Base-by-base conservation (phyloP, 2,329 filamentous ascomycete genomes). In the Neophaeococcomyces aloes region DNA sequence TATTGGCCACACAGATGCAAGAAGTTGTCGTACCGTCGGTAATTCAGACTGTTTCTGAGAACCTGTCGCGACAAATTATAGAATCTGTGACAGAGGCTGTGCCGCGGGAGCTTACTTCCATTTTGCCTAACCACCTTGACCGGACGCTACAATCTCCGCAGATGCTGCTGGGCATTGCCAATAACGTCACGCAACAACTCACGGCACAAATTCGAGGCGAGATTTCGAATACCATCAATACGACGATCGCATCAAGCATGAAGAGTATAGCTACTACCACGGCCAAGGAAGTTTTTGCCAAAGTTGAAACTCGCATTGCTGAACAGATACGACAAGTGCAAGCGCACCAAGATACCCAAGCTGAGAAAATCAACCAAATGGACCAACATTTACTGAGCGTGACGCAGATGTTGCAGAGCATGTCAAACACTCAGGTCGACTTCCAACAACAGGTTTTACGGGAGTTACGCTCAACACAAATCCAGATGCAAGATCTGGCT, bases 1-100 rank as follows among this genome's bases (percentile, higher is more conserved):
- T 94, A 53, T 80, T 94, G 39, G 76, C 78, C 36, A 74, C 79
- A 37, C 83, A 83, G 60, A 85, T 94, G 52, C 76, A 85, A 48
- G 73, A 79, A 44, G 73, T 79, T 11, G 77, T 95, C 34, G 69
- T 94, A 41, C 89, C 91, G 8, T 71, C 79, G 25, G 68, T 96
- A 45, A 72, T 76, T 34, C 75, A 78, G 48, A 74, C 81, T 3
- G 71, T 94, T 21, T 75, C 81, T 43, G 80, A 83, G 49, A 79
- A 85, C 58, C 70, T 96, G 18, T 74, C 77, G 44, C 72, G 76
- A 50, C 78, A 78, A 48, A 65, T 95, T 44, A 75, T 76, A 51
- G 72, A 77, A 38, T 74, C 82, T 41, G 64, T 93, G 30, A 71
- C 76, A n/a, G 71, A 73, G 31, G 69, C 73, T 2, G 63, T 94